Base-by-base conservation (phyloP, 2,329 filamentous ascomycete genomes). In the Beauveria sp. region DNA sequence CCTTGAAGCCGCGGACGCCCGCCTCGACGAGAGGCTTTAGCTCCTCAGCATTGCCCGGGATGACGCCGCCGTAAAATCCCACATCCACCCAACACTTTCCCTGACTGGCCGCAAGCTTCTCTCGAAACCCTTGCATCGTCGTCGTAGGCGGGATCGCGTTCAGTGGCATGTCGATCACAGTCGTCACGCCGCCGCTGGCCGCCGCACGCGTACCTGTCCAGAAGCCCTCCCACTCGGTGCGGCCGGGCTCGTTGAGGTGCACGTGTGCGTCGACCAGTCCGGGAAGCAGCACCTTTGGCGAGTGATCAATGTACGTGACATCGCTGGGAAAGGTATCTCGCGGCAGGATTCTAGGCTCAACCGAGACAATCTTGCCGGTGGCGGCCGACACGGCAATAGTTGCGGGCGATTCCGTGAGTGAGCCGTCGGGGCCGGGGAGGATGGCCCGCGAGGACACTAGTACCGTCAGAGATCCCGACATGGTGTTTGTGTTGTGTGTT, bases 221-320 rank as follows among this genome's bases (percentile, higher is more conserved):
- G 79, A 99, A 99, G 12, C 95, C 95, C 72, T 99, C 95, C 95
- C 95, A 98, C 83, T 97, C 93, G 58, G 93, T 97, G 62, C 95
- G 85, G 47, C 95, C 95, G 0, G 95, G 95, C 77, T 99, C 95
- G 71, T 98, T 98, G 68, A 98, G 85, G 77, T 99, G 95, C 43
- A 99, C 95, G 73, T 99, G 95, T 42, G 95, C 93, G 73, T 99
- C 95, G 20, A 99, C 93, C 34, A 99, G 81, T 22, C 95, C 95
- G 0, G 95, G 95, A 40, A 98, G 81, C 45, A 99, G 79, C 52
- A 98, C 82, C 74, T 88, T 84, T 12, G 93, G 91, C 24, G 89
- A 91, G 76, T 96, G 87, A 78, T 99, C 88, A 67, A 85, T 82
- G 74, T 98, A 98, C 6, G 81, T 79, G 8, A 88, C 86, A 45